Evolutionary conservation across 225 moss, liverwort and hornwort species (phyloP), one percentile per base, ranked within the genome.

Genomic region (Pseudoscleropodium purum): DNA sequence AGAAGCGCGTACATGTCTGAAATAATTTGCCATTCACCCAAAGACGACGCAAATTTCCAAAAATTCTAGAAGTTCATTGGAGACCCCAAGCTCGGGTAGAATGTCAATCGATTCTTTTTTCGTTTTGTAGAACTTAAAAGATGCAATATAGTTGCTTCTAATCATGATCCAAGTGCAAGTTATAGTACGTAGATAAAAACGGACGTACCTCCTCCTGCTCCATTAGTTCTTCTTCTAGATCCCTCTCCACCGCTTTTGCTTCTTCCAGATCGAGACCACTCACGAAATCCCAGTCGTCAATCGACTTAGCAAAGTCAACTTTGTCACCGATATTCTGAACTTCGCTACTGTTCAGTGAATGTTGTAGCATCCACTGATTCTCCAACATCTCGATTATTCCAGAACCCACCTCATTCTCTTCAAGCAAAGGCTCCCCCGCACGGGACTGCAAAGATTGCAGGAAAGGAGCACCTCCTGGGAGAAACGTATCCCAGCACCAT

Each of bases 401-500:
- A 57, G 86, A 88, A 69, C 73, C 89, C 67, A 66, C 67, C 82
- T 90, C 87, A 60, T 89, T 90, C 76, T 90, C 76, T 39, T 88
- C 79, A 75, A 87, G 72, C 30, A 63, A 84, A 65, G 79, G 83
- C 56, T 29, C 81, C 84, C 75, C 65, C 41, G 45, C 92, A 89
- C 30, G 87, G 69, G 65, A 70, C 81, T 90, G 90, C 49, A 89
- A 84, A 81, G 65, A 65, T 62, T 93, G 77, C 57, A 70, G 69
- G 72, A 87, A 84, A 68, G 84, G 49, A 88, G 63, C 81, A 87
- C 81, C 80, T 34, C 88, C 67, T 77, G 94, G 93, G 86, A 90
- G 89, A 77, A 95, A 72, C 64, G 92, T 86, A 72, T 96, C 95
- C 96, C 98, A 98, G 82, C 94, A 92, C 98, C 98, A 98, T 75